phyloP scores from a whole-genome alignment of 371 early-diverging fungal species.

The Rhizopus delemar region DNA sequence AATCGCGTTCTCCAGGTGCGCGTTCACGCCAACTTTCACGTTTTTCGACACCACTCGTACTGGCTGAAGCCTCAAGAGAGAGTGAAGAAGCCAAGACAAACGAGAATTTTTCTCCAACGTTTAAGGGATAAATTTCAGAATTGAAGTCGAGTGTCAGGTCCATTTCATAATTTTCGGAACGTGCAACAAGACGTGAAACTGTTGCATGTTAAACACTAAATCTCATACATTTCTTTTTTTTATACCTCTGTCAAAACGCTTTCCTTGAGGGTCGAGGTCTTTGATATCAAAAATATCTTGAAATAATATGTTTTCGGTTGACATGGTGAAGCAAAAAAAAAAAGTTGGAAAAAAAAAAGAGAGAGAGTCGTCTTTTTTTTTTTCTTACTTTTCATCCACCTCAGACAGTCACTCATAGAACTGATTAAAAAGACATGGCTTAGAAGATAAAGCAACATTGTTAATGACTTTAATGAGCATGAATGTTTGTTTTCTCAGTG shows the following conservation, averaged over 20 bases:
- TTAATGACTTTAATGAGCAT: too few species aligned
- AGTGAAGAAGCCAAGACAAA: conserved; percentile 79
- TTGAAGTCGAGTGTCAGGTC: conserved; percentile 90
- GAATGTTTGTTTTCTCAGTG: too few species aligned
- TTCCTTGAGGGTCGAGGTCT: conserved; percentile 88
- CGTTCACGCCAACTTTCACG: conserved; percentile 66
- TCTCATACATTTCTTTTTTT: too few species aligned
- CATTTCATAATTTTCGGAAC: conserved; percentile 86
- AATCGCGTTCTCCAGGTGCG: conserved; percentile 66
- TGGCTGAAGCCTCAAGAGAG: conserved; percentile 52
- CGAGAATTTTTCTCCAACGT: conserved; percentile 81
- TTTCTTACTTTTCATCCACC: too few species aligned
- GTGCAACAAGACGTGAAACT: conserved; percentile 90
- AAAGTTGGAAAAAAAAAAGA: background rate
- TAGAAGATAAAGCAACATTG: too few species aligned
- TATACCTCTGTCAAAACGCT: conserved; percentile 90
- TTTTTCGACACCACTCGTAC: conserved; percentile 48
- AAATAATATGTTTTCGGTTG: conserved; percentile 77
- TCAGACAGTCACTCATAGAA: too few species aligned
- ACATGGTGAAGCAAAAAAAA: conserved; percentile 39
- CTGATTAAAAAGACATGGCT: too few species aligned
- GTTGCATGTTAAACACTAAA: background rate
- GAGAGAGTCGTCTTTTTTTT: too few species aligned
- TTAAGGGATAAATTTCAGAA: conserved; percentile 90
- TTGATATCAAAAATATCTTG: conserved; percentile 86